These are phyloP conservation scores for Ceratonia siliqua DNA, from an alignment of 306 rosid genomes.

Conservation along the genomic window DNA sequence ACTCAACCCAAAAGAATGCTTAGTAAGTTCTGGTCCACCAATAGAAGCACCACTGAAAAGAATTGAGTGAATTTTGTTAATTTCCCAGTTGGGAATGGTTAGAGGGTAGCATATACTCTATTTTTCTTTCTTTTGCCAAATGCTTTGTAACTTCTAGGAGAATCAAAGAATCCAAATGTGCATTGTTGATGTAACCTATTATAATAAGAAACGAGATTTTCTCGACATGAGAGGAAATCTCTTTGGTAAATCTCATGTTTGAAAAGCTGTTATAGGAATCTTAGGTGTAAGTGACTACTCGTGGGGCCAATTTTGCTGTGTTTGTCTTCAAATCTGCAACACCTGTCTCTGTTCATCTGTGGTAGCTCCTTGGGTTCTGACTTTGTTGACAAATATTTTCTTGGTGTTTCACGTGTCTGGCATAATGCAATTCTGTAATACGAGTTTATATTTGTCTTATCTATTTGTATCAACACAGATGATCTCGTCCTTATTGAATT, in stretches of 20 bases:
- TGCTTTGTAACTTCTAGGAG: slow-evolving; percentile 63
- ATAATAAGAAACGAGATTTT: slow-evolving; percentile 62
- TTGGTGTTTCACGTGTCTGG: slow-evolving; percentile 34
- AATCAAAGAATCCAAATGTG: slow-evolving; percentile 54
- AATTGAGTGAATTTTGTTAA: slow-evolving; percentile 56
- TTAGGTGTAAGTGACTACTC: slow-evolving; percentile 44
- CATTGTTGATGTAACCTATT: slow-evolving; percentile 64
- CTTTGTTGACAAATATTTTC: slow-evolving; percentile 29
- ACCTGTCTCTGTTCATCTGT: slow-evolving; percentile 45
- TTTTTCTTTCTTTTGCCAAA: slow-evolving; percentile 27
- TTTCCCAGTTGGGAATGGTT: slow-evolving; percentile 38
- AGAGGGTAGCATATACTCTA: slow-evolving; percentile 50
- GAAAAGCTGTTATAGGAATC: slow-evolving; percentile 18
- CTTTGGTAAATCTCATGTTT: slow-evolving; percentile 29
- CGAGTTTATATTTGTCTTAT: slow-evolving; percentile 27
- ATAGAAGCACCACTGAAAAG: slow-evolving; percentile 65
- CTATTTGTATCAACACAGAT: slow-evolving; percentile 19
- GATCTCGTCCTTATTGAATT: slow-evolving; percentile 31
- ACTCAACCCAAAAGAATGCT: slow-evolving; percentile 69
- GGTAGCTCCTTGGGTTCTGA: slow-evolving; percentile 48
- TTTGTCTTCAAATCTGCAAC: slow-evolving; percentile 49
- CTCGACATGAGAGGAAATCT: slow-evolving; percentile 41
- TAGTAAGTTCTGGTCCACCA: slow-evolving; percentile 74
- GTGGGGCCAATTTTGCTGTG: slow-evolving; percentile 55
- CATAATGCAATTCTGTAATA: slow-evolving; percentile 31